Conservation (phyloP, 352 stramenopile genomes). For the Phytopythium aichiense region DNA sequence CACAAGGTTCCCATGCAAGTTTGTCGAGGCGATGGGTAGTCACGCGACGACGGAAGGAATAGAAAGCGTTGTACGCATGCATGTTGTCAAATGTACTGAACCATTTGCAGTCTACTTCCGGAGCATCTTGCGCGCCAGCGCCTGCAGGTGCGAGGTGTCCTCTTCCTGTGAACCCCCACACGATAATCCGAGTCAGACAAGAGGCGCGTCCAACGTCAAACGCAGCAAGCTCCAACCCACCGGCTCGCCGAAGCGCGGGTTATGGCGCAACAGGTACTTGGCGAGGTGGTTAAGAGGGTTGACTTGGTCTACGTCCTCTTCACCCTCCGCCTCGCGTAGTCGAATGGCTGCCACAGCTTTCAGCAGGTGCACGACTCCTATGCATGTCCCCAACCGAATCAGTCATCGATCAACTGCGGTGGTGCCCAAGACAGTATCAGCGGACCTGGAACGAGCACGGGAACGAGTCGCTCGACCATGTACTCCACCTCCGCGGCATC, state of each 20-base stretch:
- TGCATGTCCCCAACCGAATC: background rate
- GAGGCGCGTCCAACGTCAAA: background rate
- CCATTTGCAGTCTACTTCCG: slow-evolving; percentile 23
- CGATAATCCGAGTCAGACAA: background rate
- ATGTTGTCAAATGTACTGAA: background rate
- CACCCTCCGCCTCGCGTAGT: slow-evolving; percentile 28
- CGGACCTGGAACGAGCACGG: slow-evolving; percentile 50
- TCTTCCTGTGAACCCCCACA: slow-evolving; percentile 13
- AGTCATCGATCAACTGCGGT: background rate
- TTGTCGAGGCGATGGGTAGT: background rate
- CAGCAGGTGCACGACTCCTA: slow-evolving; percentile 52
- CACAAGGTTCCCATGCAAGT: background rate
- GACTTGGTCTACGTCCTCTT: slow-evolving; percentile 33
- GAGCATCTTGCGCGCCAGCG: slow-evolving; percentile 21
- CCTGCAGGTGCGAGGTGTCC: slow-evolving; percentile 31
- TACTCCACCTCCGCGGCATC: slow-evolving; percentile 40
- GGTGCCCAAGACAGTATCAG: background rate
- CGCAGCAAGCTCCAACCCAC: slow-evolving; percentile 20
- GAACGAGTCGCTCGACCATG: slow-evolving; percentile 51
- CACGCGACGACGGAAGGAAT: background rate
- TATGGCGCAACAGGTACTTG: slow-evolving; percentile 61
- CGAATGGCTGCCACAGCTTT: slow-evolving; percentile 43
- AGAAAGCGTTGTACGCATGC: background rate
- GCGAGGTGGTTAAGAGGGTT: slow-evolving; percentile 63
- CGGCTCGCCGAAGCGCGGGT: slow-evolving; percentile 43